phyloP scores from a whole-genome alignment of 176 grass and related monocot genomes.

The Triticum turgidum region DNA sequence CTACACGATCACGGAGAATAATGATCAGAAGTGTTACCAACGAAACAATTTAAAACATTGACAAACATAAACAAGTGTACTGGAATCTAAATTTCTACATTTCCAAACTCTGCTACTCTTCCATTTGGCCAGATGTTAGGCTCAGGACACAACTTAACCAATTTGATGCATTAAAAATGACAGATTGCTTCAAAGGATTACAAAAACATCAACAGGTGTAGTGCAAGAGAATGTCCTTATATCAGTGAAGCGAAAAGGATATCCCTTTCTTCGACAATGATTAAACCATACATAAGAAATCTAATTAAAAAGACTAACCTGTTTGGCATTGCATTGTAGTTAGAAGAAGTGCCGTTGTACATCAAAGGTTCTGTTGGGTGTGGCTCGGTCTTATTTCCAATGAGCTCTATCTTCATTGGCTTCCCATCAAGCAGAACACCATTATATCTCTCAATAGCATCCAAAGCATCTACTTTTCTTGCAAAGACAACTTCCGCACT shows the following conservation, averaged over 20 bases:
- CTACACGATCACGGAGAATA: conserved; percentile 10
- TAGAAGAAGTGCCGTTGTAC: conserved; percentile 32
- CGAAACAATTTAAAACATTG: background rate
- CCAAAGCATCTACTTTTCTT: conserved; percentile 75
- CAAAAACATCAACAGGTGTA: background rate
- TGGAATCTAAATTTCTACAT: background rate
- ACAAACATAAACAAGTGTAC: conserved; percentile 1
- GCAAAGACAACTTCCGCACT: conserved; percentile 86
- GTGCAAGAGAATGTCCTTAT: conserved; percentile 1
- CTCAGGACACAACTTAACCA: background rate
- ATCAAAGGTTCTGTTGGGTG: conserved; percentile 27
- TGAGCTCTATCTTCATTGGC: conserved; percentile 78
- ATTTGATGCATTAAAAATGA: background rate
- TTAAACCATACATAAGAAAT: conserved; percentile 9
- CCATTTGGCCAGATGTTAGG: background rate
- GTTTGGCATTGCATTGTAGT: conserved; percentile 40
- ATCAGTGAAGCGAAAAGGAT: background rate
- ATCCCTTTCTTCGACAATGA: background rate
- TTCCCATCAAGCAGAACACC: conserved; percentile 90
- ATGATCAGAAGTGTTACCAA: conserved; percentile 1
- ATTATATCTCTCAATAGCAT: conserved; percentile 76
- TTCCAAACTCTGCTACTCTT: background rate
- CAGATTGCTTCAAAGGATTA: background rate
- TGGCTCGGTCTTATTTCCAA: conserved; percentile 59
- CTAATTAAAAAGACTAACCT: conserved; percentile 39